Conservation (phyloP, 768 basidiomycete species). For the Calocera viscosa region DNA sequence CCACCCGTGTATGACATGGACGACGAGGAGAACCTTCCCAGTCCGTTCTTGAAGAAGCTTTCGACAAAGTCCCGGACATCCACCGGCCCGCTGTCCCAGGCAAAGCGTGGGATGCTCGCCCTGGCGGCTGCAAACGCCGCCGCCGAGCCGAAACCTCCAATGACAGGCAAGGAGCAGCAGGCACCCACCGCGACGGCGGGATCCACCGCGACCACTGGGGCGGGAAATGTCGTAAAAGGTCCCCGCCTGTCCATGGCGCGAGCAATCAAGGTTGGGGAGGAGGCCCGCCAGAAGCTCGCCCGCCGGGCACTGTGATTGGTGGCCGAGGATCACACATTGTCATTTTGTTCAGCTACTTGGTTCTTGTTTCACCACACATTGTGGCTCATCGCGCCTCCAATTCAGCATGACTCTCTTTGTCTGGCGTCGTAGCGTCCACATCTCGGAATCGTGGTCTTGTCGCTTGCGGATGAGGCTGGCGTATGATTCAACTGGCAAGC, state of each 20-base stretch:
- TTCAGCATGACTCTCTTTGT: conserved; percentile 2
- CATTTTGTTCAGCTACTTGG: background rate
- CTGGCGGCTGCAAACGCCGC: background rate
- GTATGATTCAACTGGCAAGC: too few relatives aligned
- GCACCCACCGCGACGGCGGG: background rate
- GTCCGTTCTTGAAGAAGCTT: conserved; percentile 54
- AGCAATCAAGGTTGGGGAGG: conserved; percentile 3
- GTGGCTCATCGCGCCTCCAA: background rate
- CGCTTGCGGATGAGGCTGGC: too few relatives aligned
- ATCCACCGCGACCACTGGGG: background rate
- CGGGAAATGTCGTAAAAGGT: conserved; percentile 1
- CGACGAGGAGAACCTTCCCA: conserved; percentile 76
- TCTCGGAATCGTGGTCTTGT: background rate
- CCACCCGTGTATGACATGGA: conserved; percentile 50
- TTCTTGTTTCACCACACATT: conserved; percentile 2
- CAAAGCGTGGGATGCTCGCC: conserved; percentile 1
- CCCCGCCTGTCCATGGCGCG: conserved; percentile 2
- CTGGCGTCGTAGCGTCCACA: background rate
- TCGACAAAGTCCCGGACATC: background rate
- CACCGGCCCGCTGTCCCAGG: background rate
- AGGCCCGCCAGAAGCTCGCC: conserved; percentile 5
- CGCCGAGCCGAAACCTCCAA: background rate
- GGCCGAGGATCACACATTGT: background rate
- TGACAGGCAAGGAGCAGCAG: conserved; percentile 3
- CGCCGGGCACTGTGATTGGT: background rate